Evolutionary conservation across 225 moss, liverwort and hornwort genomes (phyloP).

Genomic region (Bryoerythrophyllum caledonicum): DNA sequence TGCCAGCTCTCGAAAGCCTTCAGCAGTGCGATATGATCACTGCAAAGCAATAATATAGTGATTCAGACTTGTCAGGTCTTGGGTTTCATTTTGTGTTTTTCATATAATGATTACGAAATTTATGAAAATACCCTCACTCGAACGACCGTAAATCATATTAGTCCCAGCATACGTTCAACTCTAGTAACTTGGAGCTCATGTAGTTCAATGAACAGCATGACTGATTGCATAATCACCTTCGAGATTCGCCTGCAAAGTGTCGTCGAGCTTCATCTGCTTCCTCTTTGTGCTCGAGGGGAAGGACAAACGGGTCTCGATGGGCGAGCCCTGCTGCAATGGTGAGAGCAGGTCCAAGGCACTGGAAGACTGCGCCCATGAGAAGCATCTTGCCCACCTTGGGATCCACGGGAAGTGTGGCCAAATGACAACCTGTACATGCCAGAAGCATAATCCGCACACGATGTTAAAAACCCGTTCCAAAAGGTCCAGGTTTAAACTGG

Average conservation of each 20-base stretch:
- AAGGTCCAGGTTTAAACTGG: background rate
- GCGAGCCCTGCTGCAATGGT: constrained; percentile 96
- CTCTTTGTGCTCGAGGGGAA: constrained; percentile 92
- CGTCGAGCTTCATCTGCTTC: constrained; percentile 96
- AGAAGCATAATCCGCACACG: background rate
- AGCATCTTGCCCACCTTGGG: constrained; percentile 99
- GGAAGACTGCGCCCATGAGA: constrained; percentile 98
- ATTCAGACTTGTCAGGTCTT: constrained; percentile 1
- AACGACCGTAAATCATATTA: background rate
- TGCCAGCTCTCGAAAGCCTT: constrained; percentile 92
- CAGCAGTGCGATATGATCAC: constrained; percentile 91
- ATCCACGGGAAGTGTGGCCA: constrained; percentile 89
- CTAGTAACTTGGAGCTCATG: constrained; percentile 3
- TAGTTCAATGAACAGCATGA: constrained; percentile 14
- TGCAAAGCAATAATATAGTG: constrained; percentile 42
- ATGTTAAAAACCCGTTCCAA: background rate
- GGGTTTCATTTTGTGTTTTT: background rate
- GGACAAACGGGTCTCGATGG: constrained; percentile 95
- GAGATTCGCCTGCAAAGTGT: constrained; percentile 82
- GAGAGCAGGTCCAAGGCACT: constrained; percentile 94
- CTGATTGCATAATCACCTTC: constrained; percentile 53
- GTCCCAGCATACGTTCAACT: background rate
- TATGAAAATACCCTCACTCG: background rate
- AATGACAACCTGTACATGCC: constrained; percentile 80
- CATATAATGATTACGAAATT: background rate